Evolutionary conservation across 305 asterid genomes (phyloP).

Genomic region (Rubia occidens): DNA sequence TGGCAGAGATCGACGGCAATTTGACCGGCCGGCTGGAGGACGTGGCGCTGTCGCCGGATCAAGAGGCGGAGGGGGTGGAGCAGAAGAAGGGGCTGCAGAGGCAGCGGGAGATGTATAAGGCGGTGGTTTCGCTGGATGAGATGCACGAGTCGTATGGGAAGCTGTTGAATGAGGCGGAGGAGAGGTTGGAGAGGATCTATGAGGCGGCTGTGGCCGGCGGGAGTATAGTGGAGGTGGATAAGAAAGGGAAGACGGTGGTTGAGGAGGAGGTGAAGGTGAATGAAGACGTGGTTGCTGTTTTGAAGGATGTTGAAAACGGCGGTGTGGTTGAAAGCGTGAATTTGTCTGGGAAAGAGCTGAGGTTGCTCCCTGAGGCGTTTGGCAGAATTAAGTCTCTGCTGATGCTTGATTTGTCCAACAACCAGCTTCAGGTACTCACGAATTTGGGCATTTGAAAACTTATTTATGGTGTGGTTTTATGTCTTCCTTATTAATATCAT

Average conservation of each 20-base stretch:
- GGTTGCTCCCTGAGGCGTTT: slow-evolving; percentile 68
- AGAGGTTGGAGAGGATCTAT: slow-evolving; percentile 67
- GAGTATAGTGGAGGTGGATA: slow-evolving; percentile 29
- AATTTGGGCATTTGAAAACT: background rate
- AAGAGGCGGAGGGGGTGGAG: slow-evolving; percentile 21
- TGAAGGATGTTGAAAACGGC: slow-evolving; percentile 28
- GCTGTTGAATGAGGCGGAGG: slow-evolving; percentile 78
- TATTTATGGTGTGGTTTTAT: background rate
- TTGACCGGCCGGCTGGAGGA: slow-evolving; percentile 32
- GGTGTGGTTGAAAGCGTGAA: slow-evolving; percentile 38
- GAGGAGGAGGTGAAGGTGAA: slow-evolving; percentile 33
- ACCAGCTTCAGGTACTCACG: slow-evolving; percentile 53
- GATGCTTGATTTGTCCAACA: slow-evolving; percentile 57
- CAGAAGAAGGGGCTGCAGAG: slow-evolving; percentile 20
- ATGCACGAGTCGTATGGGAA: slow-evolving; percentile 69
- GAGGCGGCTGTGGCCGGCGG: slow-evolving; percentile 70
- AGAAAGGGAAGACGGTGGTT: slow-evolving; percentile 22
- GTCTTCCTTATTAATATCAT: background rate
- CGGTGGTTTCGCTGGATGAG: slow-evolving; percentile 67
- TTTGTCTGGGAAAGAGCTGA: slow-evolving; percentile 49
- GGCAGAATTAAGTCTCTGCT: slow-evolving; percentile 51
- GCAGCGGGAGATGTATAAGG: slow-evolving; percentile 49
- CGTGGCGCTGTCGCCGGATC: slow-evolving; percentile 27
- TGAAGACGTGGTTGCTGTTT: slow-evolving; percentile 45
- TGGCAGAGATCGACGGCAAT: slow-evolving; percentile 45